phyloP scores from a whole-genome alignment of 1,139 yeast species.

The Protomyces gravidus region DNA sequence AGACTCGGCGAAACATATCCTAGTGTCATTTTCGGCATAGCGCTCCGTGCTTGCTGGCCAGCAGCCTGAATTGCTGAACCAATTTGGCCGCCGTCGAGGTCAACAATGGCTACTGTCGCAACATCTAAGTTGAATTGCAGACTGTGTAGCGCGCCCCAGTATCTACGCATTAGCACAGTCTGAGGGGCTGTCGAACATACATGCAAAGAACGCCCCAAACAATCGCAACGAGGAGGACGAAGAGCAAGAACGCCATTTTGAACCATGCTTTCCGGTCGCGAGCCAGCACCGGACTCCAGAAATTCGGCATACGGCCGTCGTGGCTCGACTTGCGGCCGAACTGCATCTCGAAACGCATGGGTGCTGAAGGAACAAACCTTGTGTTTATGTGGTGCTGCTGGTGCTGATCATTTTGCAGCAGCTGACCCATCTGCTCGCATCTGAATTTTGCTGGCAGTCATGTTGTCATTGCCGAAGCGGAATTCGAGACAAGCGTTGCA shows the following conservation, averaged over 20 bases:
- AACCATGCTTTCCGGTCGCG: constrained; percentile 11
- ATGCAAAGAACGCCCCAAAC: constrained; percentile 11
- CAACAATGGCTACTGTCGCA: constrained; percentile 24
- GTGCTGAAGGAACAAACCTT: no score
- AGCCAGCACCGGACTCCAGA: constrained; percentile 6
- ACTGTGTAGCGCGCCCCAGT: constrained; percentile 28
- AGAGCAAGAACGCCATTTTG: constrained; percentile 8
- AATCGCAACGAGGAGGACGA: constrained; percentile 10
- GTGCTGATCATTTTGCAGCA: no score
- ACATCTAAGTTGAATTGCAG: constrained; percentile 21
- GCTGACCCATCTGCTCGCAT: no score
- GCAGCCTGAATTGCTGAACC: constrained; percentile 12
- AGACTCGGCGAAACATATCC: constrained; percentile 10
- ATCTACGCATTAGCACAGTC: background rate
- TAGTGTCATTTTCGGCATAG: constrained; percentile 4
- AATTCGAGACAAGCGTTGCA: no score
- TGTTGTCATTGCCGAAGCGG: no score
- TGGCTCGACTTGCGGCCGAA: no score
- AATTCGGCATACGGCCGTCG: no score
- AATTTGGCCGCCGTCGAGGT: constrained; percentile 21
- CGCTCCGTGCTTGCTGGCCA: constrained; percentile 6
- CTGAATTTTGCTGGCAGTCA: no score
- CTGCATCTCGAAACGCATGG: no score
- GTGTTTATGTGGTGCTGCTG: no score
- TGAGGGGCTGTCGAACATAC: background rate